Evolutionary conservation across 192 early-diverging fungal genomes (phyloP).

Genomic region (Podila verticillata): DNA sequence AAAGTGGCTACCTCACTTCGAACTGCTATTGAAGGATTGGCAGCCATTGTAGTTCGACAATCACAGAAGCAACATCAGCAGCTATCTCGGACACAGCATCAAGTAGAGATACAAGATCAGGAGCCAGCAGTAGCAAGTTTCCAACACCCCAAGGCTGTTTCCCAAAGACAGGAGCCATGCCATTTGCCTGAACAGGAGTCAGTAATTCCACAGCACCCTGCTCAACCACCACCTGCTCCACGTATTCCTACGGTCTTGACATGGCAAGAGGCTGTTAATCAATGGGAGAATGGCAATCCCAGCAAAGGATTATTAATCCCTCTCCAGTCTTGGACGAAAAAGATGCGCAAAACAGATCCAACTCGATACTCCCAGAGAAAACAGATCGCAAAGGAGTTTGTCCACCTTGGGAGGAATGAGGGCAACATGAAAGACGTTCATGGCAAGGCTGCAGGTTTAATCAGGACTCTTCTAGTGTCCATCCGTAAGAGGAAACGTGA

Average conservation of each 20-base stretch:
- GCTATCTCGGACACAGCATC: too few species aligned
- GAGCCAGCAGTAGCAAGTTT: too few species aligned
- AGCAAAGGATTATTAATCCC: background rate
- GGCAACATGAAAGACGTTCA: slow-evolving; percentile 12
- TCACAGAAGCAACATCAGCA: too few species aligned
- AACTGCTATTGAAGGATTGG: too few species aligned
- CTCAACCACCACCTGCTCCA: background rate
- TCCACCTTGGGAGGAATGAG: background rate
- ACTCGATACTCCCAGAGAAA: slow-evolving; percentile 8
- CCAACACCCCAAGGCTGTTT: too few species aligned
- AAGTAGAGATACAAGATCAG: too few species aligned
- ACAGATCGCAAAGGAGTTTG: slow-evolving; percentile 8
- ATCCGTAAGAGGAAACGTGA: background rate
- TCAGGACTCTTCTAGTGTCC: background rate
- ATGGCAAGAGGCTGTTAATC: background rate
- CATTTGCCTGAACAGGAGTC: too few species aligned
- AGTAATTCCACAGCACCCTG: too few species aligned
- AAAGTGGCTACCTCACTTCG: too few species aligned
- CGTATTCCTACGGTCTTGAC: background rate
- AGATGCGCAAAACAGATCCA: slow-evolving; percentile 4
- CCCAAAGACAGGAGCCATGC: too few species aligned
- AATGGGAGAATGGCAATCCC: background rate
- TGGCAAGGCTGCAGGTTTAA: background rate
- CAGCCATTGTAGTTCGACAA: too few species aligned
- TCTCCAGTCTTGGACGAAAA: background rate